Evolutionary conservation across 1,139 yeast species (phyloP), one percentile per base, ranked within the genome.

Genomic region (Saccharomyces hybrid): DNA sequence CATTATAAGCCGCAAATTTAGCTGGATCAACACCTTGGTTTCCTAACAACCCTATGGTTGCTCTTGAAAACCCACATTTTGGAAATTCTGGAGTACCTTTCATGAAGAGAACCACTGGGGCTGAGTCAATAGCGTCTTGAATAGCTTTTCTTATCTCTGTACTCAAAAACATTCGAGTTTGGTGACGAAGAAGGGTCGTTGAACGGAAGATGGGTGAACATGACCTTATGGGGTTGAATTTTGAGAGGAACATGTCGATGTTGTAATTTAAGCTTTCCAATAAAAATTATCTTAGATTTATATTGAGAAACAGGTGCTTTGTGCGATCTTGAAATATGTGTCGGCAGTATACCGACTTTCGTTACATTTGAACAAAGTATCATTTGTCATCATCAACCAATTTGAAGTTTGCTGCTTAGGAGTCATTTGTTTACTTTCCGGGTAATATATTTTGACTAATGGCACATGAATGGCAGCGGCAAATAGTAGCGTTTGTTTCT

Each of bases 61-160:
- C 96, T 67, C 97, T 82, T 5, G 97, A 90, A 68, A 95, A 95
- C 1, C 99, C 99, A 77, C 99, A 95, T 66, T 90, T 96, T 31
- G 99, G 99, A 56, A 88, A 89, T 67, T 91, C 97, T 1, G 99
- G 99, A 1, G 99, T 95, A 9, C 96, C 96, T 69, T 88, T 88
- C 96, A 88, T 88, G 75, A 91, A 91, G 34, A 95, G 78, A 9
- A 95, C 99, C 13, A 93, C 98, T 16, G 96, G 96, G 1, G 97
- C 95, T n/a, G 96, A 83, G 3, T 74, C 76, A 29, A 93, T 86
- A 1, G 98, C 98, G 55, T 80, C 78, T 63, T 86, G 90, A 57
- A 93, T 89, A 50, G 98, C 97, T 38, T 79, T 75, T 62, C 79
- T 82, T 60, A 93, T 87, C 62, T 89, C 97, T 4, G 84, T 81